phyloP scores from a whole-genome alignment of 148 eudicot species.

The Chenopodium suecicum region DNA sequence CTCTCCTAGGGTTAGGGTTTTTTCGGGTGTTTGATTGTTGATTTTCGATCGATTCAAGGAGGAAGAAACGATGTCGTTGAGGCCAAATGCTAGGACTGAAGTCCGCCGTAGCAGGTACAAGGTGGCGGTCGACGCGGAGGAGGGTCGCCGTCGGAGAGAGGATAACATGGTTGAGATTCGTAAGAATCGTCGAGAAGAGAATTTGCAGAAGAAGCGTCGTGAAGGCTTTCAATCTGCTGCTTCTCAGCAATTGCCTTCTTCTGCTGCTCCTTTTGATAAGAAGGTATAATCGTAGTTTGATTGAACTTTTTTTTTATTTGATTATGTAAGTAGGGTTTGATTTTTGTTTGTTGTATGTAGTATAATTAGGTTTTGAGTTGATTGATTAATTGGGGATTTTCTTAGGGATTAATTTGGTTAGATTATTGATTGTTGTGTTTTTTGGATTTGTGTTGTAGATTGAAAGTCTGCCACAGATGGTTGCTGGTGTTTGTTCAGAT shows the following conservation, averaged over 20 bases:
- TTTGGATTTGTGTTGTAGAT: slow-evolving; percentile 41
- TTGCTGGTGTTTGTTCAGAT: slow-evolving; percentile 67
- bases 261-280: slow-evolving; percentile 37
- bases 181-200: slow-evolving; percentile 71
- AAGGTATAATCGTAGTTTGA: slow-evolving; percentile 36
- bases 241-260: slow-evolving; percentile 40
- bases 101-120: slow-evolving; percentile 75
- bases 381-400: background rate
- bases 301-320: background rate
- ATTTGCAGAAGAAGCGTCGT: slow-evolving; percentile 82
- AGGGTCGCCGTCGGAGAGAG: slow-evolving; percentile 67
- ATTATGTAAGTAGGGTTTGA: no score
- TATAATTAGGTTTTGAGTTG: background rate
- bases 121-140: slow-evolving; percentile 85
- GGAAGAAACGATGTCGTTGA: slow-evolving; percentile 53
- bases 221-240: slow-evolving; percentile 45
- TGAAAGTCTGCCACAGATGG: slow-evolving; percentile 69
- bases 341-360: no score
- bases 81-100: slow-evolving; percentile 69
- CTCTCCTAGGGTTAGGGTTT: slow-evolving; percentile 28
- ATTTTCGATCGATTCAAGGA: background rate
- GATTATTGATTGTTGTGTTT: background rate
- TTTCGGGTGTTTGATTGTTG: background rate
- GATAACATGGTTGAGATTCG: slow-evolving; percentile 83
- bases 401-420: background rate